Evolutionary conservation across 2,329 filamentous ascomycete genomes (phyloP).

Genomic region (Rhynchosporium agropyri): DNA sequence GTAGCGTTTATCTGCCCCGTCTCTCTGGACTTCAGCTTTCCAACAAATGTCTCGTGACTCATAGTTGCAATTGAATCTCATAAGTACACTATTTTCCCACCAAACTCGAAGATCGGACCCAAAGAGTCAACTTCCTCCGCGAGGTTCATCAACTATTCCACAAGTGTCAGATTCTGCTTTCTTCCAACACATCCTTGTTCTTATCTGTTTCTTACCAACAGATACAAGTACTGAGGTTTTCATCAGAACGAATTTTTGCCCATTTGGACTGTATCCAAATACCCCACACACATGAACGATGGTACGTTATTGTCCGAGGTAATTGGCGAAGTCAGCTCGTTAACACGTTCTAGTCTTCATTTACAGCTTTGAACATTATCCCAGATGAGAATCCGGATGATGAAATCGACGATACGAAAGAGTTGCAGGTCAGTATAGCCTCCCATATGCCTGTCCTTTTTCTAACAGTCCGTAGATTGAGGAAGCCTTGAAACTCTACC

Average conservation of each 20-base stretch:
- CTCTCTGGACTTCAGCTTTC: not conserved
- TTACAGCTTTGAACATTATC: slow-evolving; percentile 90
- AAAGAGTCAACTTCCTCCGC: not conserved
- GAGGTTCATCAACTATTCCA: not conserved
- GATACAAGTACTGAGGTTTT: not conserved
- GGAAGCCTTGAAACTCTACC: slow-evolving; percentile 93
- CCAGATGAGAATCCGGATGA: slow-evolving; percentile 88
- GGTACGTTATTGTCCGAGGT: slow-evolving; percentile 2
- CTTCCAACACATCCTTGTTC: not conserved
- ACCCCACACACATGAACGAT: slow-evolving; percentile 9
- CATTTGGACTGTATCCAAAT: too few species aligned
- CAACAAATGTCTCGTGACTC: not conserved
- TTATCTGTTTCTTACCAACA: not conserved
- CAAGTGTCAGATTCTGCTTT: slow-evolving; percentile 2
- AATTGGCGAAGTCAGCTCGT: not conserved
- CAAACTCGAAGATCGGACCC: not conserved
- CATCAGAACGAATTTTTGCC: not conserved
- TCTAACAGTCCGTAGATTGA: slow-evolving; percentile 64
- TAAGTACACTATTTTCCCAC: too few species aligned
- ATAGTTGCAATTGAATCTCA: not conserved
- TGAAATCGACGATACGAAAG: slow-evolving; percentile 91
- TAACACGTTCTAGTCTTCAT: slow-evolving; percentile 45
- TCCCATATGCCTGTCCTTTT: slow-evolving; percentile 8
- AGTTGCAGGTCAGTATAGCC: slow-evolving; percentile 66
- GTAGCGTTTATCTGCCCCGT: not conserved